Base-by-base conservation (phyloP, 2,329 filamentous ascomycete species). In the Colletotrichum orchidophilum region DNA sequence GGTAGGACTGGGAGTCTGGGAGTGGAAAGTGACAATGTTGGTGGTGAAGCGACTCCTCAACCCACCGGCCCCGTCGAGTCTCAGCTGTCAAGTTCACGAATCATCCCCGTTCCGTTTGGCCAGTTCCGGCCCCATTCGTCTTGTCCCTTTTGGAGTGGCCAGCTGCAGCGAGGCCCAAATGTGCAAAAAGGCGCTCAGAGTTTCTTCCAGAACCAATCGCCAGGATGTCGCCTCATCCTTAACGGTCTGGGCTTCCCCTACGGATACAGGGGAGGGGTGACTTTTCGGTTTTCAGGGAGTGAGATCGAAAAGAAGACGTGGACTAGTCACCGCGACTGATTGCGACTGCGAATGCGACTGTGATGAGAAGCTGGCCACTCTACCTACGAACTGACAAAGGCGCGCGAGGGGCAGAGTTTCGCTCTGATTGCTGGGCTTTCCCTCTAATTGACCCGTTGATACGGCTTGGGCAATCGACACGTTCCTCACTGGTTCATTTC, bases 151-250 rank as follows among this genome's bases (percentile, higher is more conserved):
- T 53, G 26, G 39, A 66, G 57, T 71, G 68, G 63, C 42, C 55
- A 69, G 42, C 63, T 71, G 68, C 68, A 68, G 57, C 64, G 64
- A 33, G 57, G 64, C 68, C 68, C 68, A 59, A 71, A 52, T 57
- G 3, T 29, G 57, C 42, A 33, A 71, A 71, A 50, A 52, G 64
- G 68, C 63, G 64, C 33, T 46, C 31, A 55, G 52, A 46, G 35
- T 39, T 61, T 68, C 57, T 26, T 58, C 33, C 68, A 31, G 27
- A 42, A 31, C 68, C 68, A 71, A 71, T 71, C 63, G 58, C 64
- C 49, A 42, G 50, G 35, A 39, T 68, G 57, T 62, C 68, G 68
- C 68, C 68, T 31, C 55, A 58, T 24, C 58, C 21, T 62, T 29
- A 52, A 52, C 29, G 54, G 62, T 53, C 66, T 70, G 62, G 66